Evolutionary conservation across 495 filamentous ascomycete genomes (phyloP).

Genomic region (Achaetomiella virescens): DNA sequence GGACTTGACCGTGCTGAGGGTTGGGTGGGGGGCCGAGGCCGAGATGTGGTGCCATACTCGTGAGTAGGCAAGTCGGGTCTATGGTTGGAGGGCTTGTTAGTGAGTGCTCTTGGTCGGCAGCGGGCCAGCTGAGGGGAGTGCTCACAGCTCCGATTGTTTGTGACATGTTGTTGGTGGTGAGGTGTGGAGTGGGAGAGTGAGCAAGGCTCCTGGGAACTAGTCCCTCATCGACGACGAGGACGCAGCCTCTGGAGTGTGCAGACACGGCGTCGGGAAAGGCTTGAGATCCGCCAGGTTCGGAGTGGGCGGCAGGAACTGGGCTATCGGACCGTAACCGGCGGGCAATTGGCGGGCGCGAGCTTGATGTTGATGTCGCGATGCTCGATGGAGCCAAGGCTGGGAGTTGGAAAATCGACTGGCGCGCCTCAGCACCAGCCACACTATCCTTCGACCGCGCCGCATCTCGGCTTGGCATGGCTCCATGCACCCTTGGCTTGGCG

Average conservation of each 20-base stretch:
- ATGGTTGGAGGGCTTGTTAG: conserved; percentile 2
- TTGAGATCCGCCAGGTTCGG: neutral
- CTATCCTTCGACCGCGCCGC: neutral
- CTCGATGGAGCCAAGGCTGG: conserved; percentile 7
- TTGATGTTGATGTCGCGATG: conserved; percentile 10
- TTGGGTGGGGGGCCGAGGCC: conserved; percentile 50
- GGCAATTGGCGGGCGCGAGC: conserved; percentile 7
- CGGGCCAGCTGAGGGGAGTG: neutral
- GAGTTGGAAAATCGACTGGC: conserved; percentile 11
- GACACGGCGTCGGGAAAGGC: neutral
- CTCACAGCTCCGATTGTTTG: conserved; percentile 23
- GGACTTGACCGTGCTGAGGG: conserved; percentile 44
- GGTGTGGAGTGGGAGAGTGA: neutral
- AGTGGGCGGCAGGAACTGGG: neutral
- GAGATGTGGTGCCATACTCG: conserved; percentile 89
- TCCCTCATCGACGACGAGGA: conserved; percentile 22
- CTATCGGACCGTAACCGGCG: neutral
- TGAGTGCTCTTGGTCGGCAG: neutral
- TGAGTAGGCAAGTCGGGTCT: conserved; percentile 96
- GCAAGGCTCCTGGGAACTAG: conserved; percentile 20
- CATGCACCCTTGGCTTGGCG: neutral
- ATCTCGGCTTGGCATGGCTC: neutral
- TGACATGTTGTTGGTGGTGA: conserved; percentile 16
- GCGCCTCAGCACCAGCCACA: conserved; percentile 15
- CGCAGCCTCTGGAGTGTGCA: neutral